Base-by-base conservation (phyloP, 2,329 filamentous ascomycete genomes). In the Sporothrix dimorphospora region DNA sequence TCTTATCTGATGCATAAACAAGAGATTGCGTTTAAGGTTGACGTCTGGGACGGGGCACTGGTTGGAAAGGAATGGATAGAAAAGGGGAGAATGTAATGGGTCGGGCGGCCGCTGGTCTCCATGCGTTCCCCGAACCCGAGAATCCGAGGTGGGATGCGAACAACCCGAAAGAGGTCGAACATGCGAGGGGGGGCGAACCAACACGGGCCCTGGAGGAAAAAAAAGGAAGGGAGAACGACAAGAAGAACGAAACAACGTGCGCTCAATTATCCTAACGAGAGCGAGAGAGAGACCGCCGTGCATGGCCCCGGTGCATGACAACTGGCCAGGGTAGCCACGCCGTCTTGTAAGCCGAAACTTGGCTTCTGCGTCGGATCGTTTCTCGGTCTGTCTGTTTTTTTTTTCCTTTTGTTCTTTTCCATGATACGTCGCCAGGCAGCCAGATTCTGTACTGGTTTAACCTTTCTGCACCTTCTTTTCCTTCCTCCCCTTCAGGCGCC, bases 1-100 rank as follows among this genome's bases (percentile, higher is more conserved):
- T 21, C 55, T 59, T 59, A n/a, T 59, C 30, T 59, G 27, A 59
- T 38, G 27, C 53, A 59, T 38, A n/a, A 38, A 59, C 27, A 38
- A 6, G 14, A 59, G 14, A 38, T 59, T 59, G 55, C 27, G 14
- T 34, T 16, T 27, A 59, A n/a, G n/a, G n/a, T n/a, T n/a, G n/a
- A n/a, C n/a, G 30, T 59, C 30, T 34, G 49, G 8, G 45, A 47
- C 45, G n/a, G 49, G 49, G 8, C n/a, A n/a, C n/a, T n/a, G n/a
- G 11, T 3, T 57, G 53, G 53, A 30, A 3, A 19, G 51, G 51
- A 53, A 27, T 51, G 49, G 8, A 19, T 4, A 19, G 45, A 47
- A 19, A 3, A 47, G 16, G 19, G 14, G 14, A 6, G 14, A 47
- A 47, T n/a, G n/a, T n/a, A 16, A 1, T 6, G 45, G 45, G 12